Evolutionary conservation across 768 basidiomycete species (phyloP), one percentile per base, ranked within the genome.

Genomic region (Daedaleopsis sinensis): DNA sequence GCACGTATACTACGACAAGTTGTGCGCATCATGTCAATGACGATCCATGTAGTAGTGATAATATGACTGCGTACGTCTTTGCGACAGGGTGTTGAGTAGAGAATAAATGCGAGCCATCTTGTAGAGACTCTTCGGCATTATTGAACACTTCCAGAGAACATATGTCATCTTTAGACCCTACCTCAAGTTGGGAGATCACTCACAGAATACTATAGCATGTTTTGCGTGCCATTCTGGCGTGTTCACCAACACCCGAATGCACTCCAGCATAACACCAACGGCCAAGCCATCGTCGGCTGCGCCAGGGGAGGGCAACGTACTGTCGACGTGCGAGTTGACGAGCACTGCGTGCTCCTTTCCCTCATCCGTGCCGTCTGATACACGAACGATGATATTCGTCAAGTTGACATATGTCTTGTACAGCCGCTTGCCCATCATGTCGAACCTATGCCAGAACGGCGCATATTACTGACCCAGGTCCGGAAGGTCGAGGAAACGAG

Each of bases 71-170:
- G 67, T 57, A 91, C 91, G 87, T 91, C 11, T 80, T 71, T 32
- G 85, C 87, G 60, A 80, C 80, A 16, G 85, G 86, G 71, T 97
- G 94, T 68, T 96, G 94, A 0, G 94, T 97, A 7, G 94, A 88
- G 73, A 89, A 98, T 5, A 97, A 79, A 74, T 98, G 96, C 0
- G 93, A 95, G 0, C 90, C 95, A 70, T 98, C 96, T 73, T 98
- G 96, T 35, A 98, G 77, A 1, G 90, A 93, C 71, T 98, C 96
- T 74, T 98, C 96, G 12, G 90, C 96, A 62, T 96, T 84, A 66
- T 98, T 98, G 78, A 96, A 97, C 62, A 98, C 93, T 95, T n/a
- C 42, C 6, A 46, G 15, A 46, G 47, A 49, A 15, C 13, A 10
- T 13, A 24, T 23, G 7, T 21, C 13, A 9, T 23, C 13, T 11